Base-by-base conservation (phyloP, 768 basidiomycete species). In the Russula abietina region DNA sequence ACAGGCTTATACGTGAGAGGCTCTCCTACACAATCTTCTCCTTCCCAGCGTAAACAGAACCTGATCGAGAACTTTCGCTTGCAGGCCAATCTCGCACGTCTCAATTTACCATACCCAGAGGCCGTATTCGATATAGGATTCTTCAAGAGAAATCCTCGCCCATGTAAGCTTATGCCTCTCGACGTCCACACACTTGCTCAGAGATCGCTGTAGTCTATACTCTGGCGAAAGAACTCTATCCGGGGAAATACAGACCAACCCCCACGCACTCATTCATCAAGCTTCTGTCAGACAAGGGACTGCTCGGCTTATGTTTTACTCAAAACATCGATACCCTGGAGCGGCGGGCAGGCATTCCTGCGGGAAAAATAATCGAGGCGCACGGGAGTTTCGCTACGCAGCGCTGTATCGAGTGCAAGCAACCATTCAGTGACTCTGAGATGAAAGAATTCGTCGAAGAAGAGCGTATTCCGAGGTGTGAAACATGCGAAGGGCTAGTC, bases 281-380 rank as follows among this genome's bases (percentile, higher is more conserved):
- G 38, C 81, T 98, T 22, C 80, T 99, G 30, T 77, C 84, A n/a
- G 75, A 83, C 39, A 86, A 89, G 67, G 71, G 73, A 1, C 77
- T 88, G 17, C 82, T 99, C 1, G 82, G 84, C 65, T 86, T 80
- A 46, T 91, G 89, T 75, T 91, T 91, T 70, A 93, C 92, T 6
- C 93, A 93, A 73, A 95, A 94, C 70, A 93, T 93, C 59, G 95
- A 98, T 71, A 95, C 93, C 0, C 83, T 98, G 16, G 96, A 98
- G 71, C 81, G 90, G 2, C 80, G 84, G 6, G 91, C 93, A 0
- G 91, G 91, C 6, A 81, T 97, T 0, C 85, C 89, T 0, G 79
- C 73, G 1, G 74, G 81, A 36, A 85, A 85, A 71, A 86, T 98
- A 64, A 80, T 98, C 53, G 96, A 98, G 75, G 97, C 97, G 0